Base-by-base conservation (phyloP, 768 basidiomycete species). In the Amanita pallidorosea region DNA sequence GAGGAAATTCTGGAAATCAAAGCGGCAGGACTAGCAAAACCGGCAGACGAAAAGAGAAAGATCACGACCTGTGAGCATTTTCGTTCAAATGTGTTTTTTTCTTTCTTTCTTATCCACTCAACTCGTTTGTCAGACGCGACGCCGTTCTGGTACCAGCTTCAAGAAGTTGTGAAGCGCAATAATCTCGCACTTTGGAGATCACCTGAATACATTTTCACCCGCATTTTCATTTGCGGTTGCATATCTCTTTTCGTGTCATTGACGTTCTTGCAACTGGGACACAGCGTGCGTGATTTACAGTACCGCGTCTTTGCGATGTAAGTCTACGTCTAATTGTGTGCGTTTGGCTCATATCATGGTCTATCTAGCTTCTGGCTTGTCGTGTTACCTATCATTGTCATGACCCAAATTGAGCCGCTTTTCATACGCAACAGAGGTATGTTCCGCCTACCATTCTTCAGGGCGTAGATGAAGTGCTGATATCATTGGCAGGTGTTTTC, bases 181-280 rank as follows among this genome's bases (percentile, higher is more conserved):
- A 81, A 81, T 58, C 58, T 70, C 5, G 81, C 87, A 2, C 68
- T 92, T 11, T 93, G 87, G 85, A 73, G 91, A 49, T 86, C 83
- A 7, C 86, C 89, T 3, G 81, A 90, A 56, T 94, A 93, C 62
- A 80, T 88, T 45, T 92, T 83, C 70, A 88, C 80, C 47, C 79
- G 91, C 17, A 67, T 91, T 22, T 89, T 89, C 63, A 77, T 85
- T 13, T 83, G 86, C 55, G 71, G 75, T 3, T 81, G 81, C 62
- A 77, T 85, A 51, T 80, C 85, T 12, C 67, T 88, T 11, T 80
- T 80, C 61, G 72, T 89, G 53, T 85, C 85, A 25, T 67, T 94
- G 31, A 86, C 85, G 4, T 90, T 90, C 76, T 67, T 95, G 49
- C 79, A 83, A 58, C 68, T 92, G 20, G 83, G 84, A 4, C 70